phyloP scores from a whole-genome alignment of 73 alveolate species.

The Paramecium biaurelia region DNA sequence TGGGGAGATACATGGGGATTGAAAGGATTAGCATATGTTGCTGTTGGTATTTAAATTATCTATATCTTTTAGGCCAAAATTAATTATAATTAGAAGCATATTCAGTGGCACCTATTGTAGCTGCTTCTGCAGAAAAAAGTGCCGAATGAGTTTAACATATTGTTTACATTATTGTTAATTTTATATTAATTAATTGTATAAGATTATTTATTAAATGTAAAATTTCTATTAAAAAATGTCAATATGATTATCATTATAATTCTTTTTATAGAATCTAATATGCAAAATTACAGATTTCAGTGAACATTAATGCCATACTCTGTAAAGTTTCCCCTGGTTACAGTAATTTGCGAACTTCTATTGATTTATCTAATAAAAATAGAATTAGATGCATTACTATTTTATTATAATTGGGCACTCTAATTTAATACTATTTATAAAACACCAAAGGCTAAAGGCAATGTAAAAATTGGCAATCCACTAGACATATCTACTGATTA shows the following conservation, averaged over 20 bases:
- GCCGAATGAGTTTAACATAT: conserved; percentile 36
- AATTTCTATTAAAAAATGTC: neutral
- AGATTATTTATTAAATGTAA: neutral
- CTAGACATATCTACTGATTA: neutral
- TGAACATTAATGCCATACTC: conserved; percentile 35
- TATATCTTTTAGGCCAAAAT: conserved; percentile 37
- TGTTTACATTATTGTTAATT: neutral
- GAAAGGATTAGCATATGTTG: conserved; percentile 85
- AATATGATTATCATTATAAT: neutral
- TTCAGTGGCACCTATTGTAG: conserved; percentile 60
- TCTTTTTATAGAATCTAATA: neutral
- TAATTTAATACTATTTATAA: neutral
- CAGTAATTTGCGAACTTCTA: neutral
- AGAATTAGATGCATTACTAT: neutral
- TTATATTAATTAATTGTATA: neutral
- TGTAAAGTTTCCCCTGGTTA: neutral
- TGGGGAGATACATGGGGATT: conserved; percentile 98
- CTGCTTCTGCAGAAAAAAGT: neutral
- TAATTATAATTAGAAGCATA: conserved; percentile 67
- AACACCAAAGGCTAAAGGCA: neutral
- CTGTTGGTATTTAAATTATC: conserved; percentile 64
- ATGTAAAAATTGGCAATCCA: conserved; percentile 19
- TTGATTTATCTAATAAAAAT: neutral
- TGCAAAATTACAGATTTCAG: neutral
- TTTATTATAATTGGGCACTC: neutral